Evolutionary conservation across 495 filamentous ascomycete genomes (phyloP), one percentile per base, ranked within the genome.

Genomic region (Talaromyces nanjingensis): DNA sequence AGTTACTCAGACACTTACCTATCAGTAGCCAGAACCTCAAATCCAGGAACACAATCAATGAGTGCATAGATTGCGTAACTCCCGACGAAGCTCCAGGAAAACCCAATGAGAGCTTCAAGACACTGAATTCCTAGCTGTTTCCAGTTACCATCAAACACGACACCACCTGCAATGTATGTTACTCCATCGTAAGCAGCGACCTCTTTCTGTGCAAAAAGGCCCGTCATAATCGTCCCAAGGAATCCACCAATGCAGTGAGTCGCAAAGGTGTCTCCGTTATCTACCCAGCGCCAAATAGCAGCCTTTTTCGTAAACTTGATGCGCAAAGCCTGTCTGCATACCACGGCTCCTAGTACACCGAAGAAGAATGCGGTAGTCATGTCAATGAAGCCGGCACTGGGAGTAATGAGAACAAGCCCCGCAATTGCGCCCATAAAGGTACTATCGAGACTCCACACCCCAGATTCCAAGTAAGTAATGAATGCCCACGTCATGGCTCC

Each of bases 51-150:
- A 63, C 73, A 75, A 34, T 75, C 71, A 6, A 75, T 61, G 45
- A 71, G 31, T 3, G 70, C 70, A 69, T 68, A 72, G 11, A 75
- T 24, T 3, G 65, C 39, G 64, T 75, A 75, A 53, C 66, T 71
- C 1, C 68, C 70, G n/a, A 42, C 64, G 56, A 79, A 78, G 6
- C 66, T 68, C 75, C 75, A 77, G 5, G 69, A 64, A 66, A 78
- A 78, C 24, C 75, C 75, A 55, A 78, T 68, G 37, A 74, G 22
- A 7, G 76, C 76, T 65, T 80, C 77, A 2, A 76, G 67, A 29
- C 84, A 68, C 72, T 85, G 83, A 34, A 79, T 72, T 7, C 76
- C 79, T n/a, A 85, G 71, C 68, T 85, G 84, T 39, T 78, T 68
- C 63, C 79, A 79, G 68, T 83, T 81, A 18, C 82, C 79, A 60